Conservation (phyloP, 345 rosid genomes). For the Gossypium stocksii region DNA sequence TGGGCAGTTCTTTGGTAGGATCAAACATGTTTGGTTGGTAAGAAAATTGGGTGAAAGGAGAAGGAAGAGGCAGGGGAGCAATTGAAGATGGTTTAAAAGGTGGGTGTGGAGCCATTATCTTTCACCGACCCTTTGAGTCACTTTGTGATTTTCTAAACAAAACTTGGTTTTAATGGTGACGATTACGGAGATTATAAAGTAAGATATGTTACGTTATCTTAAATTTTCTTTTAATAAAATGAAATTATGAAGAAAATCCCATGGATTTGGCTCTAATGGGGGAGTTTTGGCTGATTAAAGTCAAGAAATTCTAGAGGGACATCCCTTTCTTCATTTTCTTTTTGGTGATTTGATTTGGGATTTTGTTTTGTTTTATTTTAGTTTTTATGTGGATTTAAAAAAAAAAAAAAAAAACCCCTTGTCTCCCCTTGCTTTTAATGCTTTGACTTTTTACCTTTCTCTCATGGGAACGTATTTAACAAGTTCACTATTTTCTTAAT, state of each 20-base stretch:
- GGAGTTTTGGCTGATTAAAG: not conserved
- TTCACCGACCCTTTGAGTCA: conserved; percentile 8
- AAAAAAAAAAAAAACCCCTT: not conserved
- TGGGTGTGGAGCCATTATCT: not conserved
- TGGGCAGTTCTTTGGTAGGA: not conserved
- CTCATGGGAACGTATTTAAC: not conserved
- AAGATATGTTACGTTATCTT: no score
- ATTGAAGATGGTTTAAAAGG: not conserved
- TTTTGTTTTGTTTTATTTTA: not conserved
- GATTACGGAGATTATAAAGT: no score
- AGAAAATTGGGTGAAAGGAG: not conserved
- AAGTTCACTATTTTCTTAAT: not conserved
- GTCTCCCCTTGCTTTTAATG: not conserved
- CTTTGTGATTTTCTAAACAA: not conserved
- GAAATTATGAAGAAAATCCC: no score
- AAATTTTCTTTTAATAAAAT: not conserved
- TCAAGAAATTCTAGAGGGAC: conserved; percentile 19
- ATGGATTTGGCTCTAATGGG: not conserved
- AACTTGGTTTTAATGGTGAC: not conserved
- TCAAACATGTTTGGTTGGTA: conserved; percentile 10
- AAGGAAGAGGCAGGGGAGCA: not conserved
- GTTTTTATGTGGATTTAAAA: conserved; percentile 10
- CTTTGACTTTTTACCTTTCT: not conserved
- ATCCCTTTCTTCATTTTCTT: not conserved
- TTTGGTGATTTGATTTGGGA: not conserved